These are phyloP conservation scores for Russula dissimulans DNA, from an alignment of 768 basidiomycete species.

Conservation along the genomic window DNA sequence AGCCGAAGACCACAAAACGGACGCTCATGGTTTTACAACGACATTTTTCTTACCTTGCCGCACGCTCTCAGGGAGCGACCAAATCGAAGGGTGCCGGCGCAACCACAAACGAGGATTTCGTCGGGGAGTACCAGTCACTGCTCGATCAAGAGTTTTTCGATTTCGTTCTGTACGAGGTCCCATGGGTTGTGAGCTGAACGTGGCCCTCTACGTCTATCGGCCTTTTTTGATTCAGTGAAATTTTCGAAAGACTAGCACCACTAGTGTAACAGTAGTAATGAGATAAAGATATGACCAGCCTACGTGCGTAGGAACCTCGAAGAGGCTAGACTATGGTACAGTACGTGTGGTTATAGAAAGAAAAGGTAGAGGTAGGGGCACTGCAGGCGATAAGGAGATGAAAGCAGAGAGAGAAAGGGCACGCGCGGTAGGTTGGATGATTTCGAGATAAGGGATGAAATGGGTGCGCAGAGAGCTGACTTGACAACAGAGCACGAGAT, in stretches of 20 bases:
- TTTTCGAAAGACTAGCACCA: conserved; percentile 14
- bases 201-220: conserved; percentile 11
- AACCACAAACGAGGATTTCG: conserved; percentile 51
- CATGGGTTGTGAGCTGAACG: conserved; percentile 67
- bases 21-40: conserved; percentile 59
- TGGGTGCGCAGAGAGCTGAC: conserved; percentile 4
- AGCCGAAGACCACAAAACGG: conserved; percentile 75
- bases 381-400: conserved; percentile 15
- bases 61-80: conserved; percentile 47
- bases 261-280: conserved; percentile 17
- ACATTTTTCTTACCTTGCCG: conserved; percentile 74
- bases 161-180: conserved; percentile 90
- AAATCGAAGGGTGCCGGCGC: conserved; percentile 35
- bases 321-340: conserved; percentile 33
- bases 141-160: conserved; percentile 96
- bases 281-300: conserved; percentile 54
- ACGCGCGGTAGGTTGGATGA: conserved; percentile 5
- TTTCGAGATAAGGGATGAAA: conserved; percentile 15
- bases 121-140: conserved; percentile 85
- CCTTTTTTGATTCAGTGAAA: conserved; percentile 11
- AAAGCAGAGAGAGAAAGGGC: conserved; percentile 7
- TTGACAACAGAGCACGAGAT: conserved; percentile 8
- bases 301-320: conserved; percentile 41
- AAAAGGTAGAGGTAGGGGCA: conserved; percentile 4
- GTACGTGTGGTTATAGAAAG: conserved; percentile 3